Percentiles rank a stretch among this genome's conserved stretches.
Conservation (phyloP, 805 yeast species). For the Zygotorulaspora sp. region DNA sequence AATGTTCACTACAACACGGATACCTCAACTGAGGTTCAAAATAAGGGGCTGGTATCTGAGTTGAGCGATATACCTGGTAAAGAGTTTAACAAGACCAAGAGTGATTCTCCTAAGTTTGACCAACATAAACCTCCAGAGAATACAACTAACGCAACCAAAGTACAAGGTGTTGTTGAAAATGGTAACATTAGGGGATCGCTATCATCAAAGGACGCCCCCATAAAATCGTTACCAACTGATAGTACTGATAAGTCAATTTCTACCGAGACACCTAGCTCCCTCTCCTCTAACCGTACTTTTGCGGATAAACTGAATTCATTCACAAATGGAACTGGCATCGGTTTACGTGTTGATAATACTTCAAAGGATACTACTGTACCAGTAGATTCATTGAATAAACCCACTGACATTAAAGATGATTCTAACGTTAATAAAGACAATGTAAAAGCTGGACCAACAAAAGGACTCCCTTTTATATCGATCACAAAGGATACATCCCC, state of each 20-base stretch:
- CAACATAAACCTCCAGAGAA: neutral
- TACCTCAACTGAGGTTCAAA: too few relatives aligned
- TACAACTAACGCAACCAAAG: neutral
- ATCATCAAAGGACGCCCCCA: neutral
- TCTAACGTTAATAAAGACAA: neutral
- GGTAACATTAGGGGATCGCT: too few relatives aligned
- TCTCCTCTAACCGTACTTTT: conserved; percentile 11
- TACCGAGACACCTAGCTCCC: neutral
- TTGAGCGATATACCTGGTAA: neutral
- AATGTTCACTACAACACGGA: too few relatives aligned
- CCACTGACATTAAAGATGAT: neutral
- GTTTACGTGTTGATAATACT: conserved; percentile 15
- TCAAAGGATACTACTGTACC: neutral
- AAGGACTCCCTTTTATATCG: neutral
- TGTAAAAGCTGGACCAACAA: neutral
- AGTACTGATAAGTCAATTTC: neutral
- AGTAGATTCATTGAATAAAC: neutral
- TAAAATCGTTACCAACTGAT: too few relatives aligned
- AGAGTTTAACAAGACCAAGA: neutral
- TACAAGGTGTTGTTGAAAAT: too few relatives aligned
- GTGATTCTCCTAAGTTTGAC: neutral
- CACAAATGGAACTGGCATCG: conserved; percentile 19
- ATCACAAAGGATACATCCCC: conserved; percentile 7
- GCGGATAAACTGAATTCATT: conserved; percentile 21
- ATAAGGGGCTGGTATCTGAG: too few relatives aligned